Conservation (phyloP, 202 grass and related monocot species). For the Sporobolus alterniflorus region DNA sequence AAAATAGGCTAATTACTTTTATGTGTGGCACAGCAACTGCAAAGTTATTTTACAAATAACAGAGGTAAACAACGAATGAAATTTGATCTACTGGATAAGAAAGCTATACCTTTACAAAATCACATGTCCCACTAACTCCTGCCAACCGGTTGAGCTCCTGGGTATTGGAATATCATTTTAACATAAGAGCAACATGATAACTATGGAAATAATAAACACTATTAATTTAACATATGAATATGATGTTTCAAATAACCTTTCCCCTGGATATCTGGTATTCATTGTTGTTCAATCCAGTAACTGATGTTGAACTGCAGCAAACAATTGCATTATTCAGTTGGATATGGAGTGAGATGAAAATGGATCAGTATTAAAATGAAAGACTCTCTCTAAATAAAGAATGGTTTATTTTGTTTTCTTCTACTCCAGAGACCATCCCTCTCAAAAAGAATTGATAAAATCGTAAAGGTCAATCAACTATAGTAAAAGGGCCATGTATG, state of each 20-base stretch:
- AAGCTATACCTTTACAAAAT: slow-evolving; percentile 87
- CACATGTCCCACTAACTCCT: slow-evolving; percentile 71
- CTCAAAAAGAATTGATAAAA: background rate
- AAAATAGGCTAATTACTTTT: slow-evolving; percentile 4
- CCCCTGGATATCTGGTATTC: slow-evolving; percentile 97
- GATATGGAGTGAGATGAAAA: background rate
- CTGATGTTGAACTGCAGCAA: slow-evolving; percentile 76
- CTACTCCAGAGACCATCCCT: background rate
- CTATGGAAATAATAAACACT: background rate
- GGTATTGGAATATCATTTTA: slow-evolving; percentile 25
- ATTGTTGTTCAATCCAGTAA: slow-evolving; percentile 98
- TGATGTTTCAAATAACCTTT: slow-evolving; percentile 49
- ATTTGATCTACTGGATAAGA: background rate
- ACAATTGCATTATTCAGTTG: slow-evolving; percentile 9
- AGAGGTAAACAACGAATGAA: background rate
- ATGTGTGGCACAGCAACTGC: background rate
- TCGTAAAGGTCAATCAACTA: background rate
- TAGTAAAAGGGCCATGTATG: background rate
- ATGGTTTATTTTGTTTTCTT: slow-evolving; percentile 11
- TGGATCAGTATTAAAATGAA: background rate
- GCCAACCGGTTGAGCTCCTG: slow-evolving; percentile 81
- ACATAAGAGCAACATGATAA: slow-evolving; percentile 28
- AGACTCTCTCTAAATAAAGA: background rate
- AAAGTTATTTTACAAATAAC: background rate
- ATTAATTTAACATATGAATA: slow-evolving; percentile 18